Evolutionary conservation across 2,329 filamentous ascomycete genomes (phyloP).

Genomic region (Fusarium subglutinans): DNA sequence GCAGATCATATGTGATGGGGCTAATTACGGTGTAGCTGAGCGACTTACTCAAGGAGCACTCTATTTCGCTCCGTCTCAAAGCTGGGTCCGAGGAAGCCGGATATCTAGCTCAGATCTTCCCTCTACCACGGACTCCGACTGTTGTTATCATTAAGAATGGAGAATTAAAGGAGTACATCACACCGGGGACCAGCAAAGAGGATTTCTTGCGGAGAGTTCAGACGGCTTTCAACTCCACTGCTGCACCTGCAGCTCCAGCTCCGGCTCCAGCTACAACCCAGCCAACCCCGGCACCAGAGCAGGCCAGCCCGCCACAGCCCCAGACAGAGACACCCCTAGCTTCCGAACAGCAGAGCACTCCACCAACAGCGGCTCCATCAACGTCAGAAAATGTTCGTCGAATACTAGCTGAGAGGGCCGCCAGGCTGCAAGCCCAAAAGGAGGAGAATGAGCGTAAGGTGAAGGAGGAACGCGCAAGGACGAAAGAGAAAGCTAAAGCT

Average conservation of each 20-base stretch:
- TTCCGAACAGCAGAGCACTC: slow-evolving; percentile 26
- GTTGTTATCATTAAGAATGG: slow-evolving; percentile 84
- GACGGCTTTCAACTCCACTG: slow-evolving; percentile 46
- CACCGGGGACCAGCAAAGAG: slow-evolving; percentile 68
- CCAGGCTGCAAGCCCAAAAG: slow-evolving; percentile 54
- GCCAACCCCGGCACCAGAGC: slow-evolving; percentile 24
- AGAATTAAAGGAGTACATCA: slow-evolving; percentile 79
- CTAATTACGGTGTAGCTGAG: slow-evolving; percentile 57
- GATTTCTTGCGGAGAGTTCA: slow-evolving; percentile 67
- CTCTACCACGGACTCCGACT: slow-evolving; percentile 79
- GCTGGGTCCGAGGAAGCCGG: slow-evolving; percentile 82
- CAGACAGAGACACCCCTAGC: slow-evolving; percentile 31
- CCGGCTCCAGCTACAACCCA: background rate
- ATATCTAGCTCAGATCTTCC: slow-evolving; percentile 84
- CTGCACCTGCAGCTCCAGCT: slow-evolving; percentile 18
- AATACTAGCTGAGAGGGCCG: slow-evolving; percentile 61
- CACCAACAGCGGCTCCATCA: slow-evolving; percentile 34
- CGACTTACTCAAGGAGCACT: slow-evolving; percentile 65
- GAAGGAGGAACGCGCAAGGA: slow-evolving; percentile 60
- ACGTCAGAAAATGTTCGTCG: slow-evolving; percentile 48
- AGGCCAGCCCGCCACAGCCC: slow-evolving; percentile 25
- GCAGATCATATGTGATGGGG: background rate
- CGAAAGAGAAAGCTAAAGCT: slow-evolving; percentile 57
- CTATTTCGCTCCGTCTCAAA: slow-evolving; percentile 75
- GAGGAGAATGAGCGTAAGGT: slow-evolving; percentile 57